Evolutionary conservation across 1,284 basidiomycete species (phyloP).

Genomic region (Fomitopsis betulina): DNA sequence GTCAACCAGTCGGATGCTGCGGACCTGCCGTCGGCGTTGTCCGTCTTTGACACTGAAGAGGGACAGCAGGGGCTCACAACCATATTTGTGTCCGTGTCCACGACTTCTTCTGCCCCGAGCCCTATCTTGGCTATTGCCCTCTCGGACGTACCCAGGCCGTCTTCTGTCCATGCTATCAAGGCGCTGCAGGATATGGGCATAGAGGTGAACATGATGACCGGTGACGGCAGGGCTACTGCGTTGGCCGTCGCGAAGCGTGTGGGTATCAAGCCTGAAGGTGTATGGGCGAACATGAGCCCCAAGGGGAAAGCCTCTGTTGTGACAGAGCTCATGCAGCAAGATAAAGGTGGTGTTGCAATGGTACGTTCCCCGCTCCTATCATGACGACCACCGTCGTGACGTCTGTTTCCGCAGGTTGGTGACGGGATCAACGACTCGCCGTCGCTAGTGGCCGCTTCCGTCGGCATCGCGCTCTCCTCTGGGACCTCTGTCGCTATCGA

Average conservation of each 20-base stretch:
- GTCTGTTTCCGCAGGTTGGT: conserved; percentile 63
- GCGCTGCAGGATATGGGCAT: conserved; percentile 86
- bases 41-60: conserved; percentile 64
- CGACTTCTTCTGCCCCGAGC: conserved; percentile 26
- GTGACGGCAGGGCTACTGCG: conserved; percentile 81
- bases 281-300: conserved; percentile 89
- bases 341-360: conserved; percentile 81
- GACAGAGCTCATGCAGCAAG: conserved; percentile 69
- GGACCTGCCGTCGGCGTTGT: conserved; percentile 53
- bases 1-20: conserved; percentile 47
- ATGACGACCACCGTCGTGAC: conserved; percentile 4
- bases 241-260: conserved; percentile 83
- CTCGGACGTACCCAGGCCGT: conserved; percentile 80
- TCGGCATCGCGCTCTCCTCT: conserved; percentile 94
- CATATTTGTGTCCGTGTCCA: conserved; percentile 72
- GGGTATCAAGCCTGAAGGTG: conserved; percentile 75
- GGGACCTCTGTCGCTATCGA: conserved; percentile 97
- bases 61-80: conserved; percentile 74
- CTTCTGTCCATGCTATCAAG: conserved; percentile 75
- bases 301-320: conserved; percentile 88
- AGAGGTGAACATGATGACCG: conserved; percentile 88
- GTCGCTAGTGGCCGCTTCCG: conserved; percentile 90
- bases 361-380: conserved; percentile 38
- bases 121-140: conserved; percentile 57
- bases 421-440: conserved; percentile 99